Percentiles rank a stretch among this genome's conserved stretches.
phyloP scores from a whole-genome alignment of 768 basidiomycete species.

The Boletus reticuloceps region DNA sequence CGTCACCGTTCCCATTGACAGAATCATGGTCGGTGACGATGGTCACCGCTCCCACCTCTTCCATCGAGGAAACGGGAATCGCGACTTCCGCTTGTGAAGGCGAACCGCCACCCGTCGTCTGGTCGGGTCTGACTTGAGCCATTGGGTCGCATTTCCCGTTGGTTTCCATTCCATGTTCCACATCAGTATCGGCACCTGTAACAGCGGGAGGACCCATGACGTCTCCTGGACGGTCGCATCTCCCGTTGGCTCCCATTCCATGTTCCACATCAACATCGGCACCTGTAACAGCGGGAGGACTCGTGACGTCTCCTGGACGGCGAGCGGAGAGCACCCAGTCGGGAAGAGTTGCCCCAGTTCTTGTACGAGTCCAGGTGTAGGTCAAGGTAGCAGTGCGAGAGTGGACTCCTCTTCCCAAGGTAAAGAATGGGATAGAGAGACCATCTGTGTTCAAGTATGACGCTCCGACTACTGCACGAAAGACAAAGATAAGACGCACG shows the following conservation, averaged over 20 bases:
- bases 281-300: not conserved
- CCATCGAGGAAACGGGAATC: not conserved
- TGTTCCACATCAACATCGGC: constrained; percentile 19
- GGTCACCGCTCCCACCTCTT: not conserved
- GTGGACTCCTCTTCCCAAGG: constrained; percentile 44
- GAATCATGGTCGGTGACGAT: not conserved
- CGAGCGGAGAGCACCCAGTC: constrained; percentile 46
- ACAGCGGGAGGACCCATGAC: not conserved
- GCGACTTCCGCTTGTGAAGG: not conserved
- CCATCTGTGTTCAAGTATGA: constrained; percentile 45
- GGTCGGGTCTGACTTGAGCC: not conserved
- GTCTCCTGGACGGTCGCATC: constrained; percentile 12
- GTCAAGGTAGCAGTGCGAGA: constrained; percentile 48
- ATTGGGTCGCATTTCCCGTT: not conserved
- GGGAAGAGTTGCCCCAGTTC: constrained; percentile 29
- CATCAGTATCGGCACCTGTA: constrained; percentile 3
- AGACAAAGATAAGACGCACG: constrained; percentile 46
- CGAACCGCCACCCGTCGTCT: not conserved
- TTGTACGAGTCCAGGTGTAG: constrained; percentile 39
- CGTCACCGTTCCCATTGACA: not conserved
- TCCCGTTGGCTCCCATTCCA: constrained; percentile 4
- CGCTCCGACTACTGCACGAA: not conserved
- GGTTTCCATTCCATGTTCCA: constrained; percentile 20
- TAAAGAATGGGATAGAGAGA: constrained; percentile 68
- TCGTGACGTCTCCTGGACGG: constrained; percentile 14